phyloP scores from a whole-genome alignment of 495 filamentous ascomycete species.

The Aspergillus baeticus region DNA sequence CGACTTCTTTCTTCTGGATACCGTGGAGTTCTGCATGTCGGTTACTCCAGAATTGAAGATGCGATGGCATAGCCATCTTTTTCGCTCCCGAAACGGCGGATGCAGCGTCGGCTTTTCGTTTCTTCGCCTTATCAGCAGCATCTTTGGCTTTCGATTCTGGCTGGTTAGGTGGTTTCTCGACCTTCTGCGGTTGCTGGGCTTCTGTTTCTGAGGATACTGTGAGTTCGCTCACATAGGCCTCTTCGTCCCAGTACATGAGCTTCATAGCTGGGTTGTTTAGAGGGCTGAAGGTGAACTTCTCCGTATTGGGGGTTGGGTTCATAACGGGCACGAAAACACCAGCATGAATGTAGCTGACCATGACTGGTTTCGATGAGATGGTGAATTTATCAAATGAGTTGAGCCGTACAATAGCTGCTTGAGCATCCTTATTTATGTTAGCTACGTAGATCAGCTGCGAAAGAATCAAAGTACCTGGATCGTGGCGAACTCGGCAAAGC shows the following conservation, averaged over 20 bases:
- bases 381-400: constrained; percentile 80
- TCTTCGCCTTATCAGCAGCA: constrained; percentile 66
- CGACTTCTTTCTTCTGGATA: constrained; percentile 35
- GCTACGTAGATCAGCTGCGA: background rate
- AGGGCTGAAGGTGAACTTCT: constrained; percentile 69
- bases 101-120: constrained; percentile 59
- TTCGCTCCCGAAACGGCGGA: constrained; percentile 39
- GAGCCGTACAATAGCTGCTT: constrained; percentile 72
- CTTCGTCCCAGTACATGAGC: constrained; percentile 83
- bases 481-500: constrained; percentile 85
- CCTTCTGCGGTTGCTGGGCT: constrained; percentile 21
- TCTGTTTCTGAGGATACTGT: constrained; percentile 54
- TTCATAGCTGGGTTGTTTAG: constrained; percentile 66
- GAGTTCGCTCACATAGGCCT: constrained; percentile 69
- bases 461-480: constrained; percentile 40
- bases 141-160: constrained; percentile 42
- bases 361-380: constrained; percentile 74
- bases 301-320: constrained; percentile 51
- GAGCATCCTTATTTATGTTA: constrained; percentile 62
- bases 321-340: constrained; percentile 83
- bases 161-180: constrained; percentile 33
- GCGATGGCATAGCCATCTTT: constrained; percentile 55
- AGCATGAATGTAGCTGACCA: constrained; percentile 77
- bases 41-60: constrained; percentile 86
- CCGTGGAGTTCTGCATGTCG: constrained; percentile 84